These are phyloP conservation scores for Saccharomycopsis schoenii DNA, from an alignment of 805 yeast species.

Conservation along the genomic window DNA sequence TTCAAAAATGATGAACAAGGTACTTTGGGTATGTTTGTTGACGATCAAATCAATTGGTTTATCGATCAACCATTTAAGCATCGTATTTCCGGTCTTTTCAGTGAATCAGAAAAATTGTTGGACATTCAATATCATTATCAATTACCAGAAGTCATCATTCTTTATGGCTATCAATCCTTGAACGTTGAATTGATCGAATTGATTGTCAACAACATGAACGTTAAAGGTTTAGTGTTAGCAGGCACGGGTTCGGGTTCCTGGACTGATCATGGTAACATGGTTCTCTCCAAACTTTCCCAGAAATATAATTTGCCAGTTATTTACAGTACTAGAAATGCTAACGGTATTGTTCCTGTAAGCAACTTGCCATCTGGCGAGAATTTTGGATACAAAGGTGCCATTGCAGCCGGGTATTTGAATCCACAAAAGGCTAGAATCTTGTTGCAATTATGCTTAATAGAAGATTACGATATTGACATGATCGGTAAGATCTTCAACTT, in stretches of 20 bases:
- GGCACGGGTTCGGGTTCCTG: slow-evolving; percentile 67
- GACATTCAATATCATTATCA: slow-evolving; percentile 12
- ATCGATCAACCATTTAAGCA: slow-evolving; percentile 10
- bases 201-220: slow-evolving; percentile 31
- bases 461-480: slow-evolving; percentile 29
- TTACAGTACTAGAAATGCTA: slow-evolving; percentile 58
- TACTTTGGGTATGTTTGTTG: slow-evolving; percentile 59
- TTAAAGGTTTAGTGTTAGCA: slow-evolving; percentile 52
- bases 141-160: slow-evolving; percentile 38
- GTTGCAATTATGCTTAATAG: slow-evolving; percentile 38
- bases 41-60: slow-evolving; percentile 47
- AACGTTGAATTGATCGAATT: slow-evolving; percentile 38
- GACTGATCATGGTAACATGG: slow-evolving; percentile 38
- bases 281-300: slow-evolving; percentile 31
- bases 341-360: slow-evolving; percentile 58
- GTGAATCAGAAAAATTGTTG: slow-evolving; percentile 11
- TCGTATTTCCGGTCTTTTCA: slow-evolving; percentile 14
- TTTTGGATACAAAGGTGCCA: slow-evolving; percentile 23
- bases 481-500: slow-evolving; percentile 38
- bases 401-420: slow-evolving; percentile 43
- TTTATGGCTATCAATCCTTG: slow-evolving; percentile 55
- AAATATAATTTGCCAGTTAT: slow-evolving; percentile 40
- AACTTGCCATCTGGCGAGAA: slow-evolving; percentile 21
- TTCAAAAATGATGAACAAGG: slow-evolving; percentile 63
- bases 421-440: slow-evolving; percentile 43